Base-by-base conservation (phyloP, 2,329 filamentous ascomycete genomes). In the Myriosclerotinia scirpicola region DNA sequence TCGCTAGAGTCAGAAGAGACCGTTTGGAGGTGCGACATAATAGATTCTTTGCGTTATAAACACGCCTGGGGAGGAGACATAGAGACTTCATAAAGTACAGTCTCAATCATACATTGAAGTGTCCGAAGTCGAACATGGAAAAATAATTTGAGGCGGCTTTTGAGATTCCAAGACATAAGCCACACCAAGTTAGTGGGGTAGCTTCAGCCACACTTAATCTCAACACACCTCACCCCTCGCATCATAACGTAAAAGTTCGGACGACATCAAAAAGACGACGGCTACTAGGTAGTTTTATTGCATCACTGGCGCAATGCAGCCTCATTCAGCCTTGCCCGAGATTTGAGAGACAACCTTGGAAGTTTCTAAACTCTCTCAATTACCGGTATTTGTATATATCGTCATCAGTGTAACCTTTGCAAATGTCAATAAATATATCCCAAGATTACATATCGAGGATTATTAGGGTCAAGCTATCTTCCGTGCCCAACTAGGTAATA, bases 1-100 rank as follows among this genome's bases (percentile, higher is more conserved):
- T 93, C 63, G 90, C 90, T 59, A 94, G 84, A 6, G 85, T 87
- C 22, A 84, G 75, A 67, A 86, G 80, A 52, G 68, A 69, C 36
- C 78, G 79, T n/a, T 70, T 69, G 11, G 42, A n/a, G 42, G 52
- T 66, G 36, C 42, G 22, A 30, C 26, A 30, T 40, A 44, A 54
- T 20, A n/a, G 44, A 3, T 54, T 38, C 15, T 60, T 38, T 6
- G 53, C 38, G 53, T 20, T 58, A n/a, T 15, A 52, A 58, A 69
- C 67, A 53, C 70, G 72, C 65, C 71, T 75, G 66, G 70, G 69
- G 55, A 72, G 62, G 52, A 69, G 66, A 65, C 71, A 75, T 72
- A 67, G 30, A 69, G 69, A 67, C 67, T 71, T 74, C 75, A 77
- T 77, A 69, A 75, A 73, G 73, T 55, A 72, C n/a, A 52, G 11